phyloP scores from a whole-genome alignment of 176 grass and related monocot genomes.

The Panicum miliaceum region DNA sequence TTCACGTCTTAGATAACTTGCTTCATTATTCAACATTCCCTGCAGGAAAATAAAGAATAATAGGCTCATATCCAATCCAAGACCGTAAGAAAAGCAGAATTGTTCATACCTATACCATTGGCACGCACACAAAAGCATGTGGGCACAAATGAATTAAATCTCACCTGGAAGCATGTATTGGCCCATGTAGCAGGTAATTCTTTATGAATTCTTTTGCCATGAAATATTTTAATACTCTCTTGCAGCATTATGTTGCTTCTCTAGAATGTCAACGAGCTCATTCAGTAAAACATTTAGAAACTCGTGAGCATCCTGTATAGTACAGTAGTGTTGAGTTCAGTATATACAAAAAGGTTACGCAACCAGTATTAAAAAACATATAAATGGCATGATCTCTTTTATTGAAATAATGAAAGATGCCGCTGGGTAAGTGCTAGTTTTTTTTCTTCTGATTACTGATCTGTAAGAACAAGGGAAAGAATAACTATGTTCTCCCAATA shows the following conservation, averaged over 20 bases:
- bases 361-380: not conserved
- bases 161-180: slow-evolving; percentile 92
- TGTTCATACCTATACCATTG: not conserved
- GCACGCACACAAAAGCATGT: not conserved
- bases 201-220: slow-evolving; percentile 65
- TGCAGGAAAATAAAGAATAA: slow-evolving; percentile 38
- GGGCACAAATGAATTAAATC: slow-evolving; percentile 26
- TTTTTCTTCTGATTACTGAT: slow-evolving; percentile 98
- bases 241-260: slow-evolving; percentile 70
- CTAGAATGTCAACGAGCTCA: slow-evolving; percentile 97
- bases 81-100: slow-evolving; percentile 24
- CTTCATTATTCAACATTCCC: slow-evolving; percentile 99
- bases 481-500: slow-evolving; percentile 30
- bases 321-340: slow-evolving; percentile 22
- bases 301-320: slow-evolving; percentile 93
- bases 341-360: slow-evolving; percentile 4
- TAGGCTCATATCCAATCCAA: slow-evolving; percentile 28
- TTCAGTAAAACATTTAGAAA: slow-evolving; percentile 97
- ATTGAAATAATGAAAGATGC: slow-evolving; percentile 1
- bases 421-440: slow-evolving; percentile 49
- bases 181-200: slow-evolving; percentile 83
- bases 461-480: slow-evolving; percentile 45
- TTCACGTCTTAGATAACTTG: slow-evolving; percentile 93
- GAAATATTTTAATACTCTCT: slow-evolving; percentile 53
- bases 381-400: not conserved